Percentiles rank a stretch among this genome's conserved stretches.
These are phyloP conservation scores for Elaphomyces granulatus DNA, from an alignment of 495 filamentous ascomycete species.

Conservation along the genomic window DNA sequence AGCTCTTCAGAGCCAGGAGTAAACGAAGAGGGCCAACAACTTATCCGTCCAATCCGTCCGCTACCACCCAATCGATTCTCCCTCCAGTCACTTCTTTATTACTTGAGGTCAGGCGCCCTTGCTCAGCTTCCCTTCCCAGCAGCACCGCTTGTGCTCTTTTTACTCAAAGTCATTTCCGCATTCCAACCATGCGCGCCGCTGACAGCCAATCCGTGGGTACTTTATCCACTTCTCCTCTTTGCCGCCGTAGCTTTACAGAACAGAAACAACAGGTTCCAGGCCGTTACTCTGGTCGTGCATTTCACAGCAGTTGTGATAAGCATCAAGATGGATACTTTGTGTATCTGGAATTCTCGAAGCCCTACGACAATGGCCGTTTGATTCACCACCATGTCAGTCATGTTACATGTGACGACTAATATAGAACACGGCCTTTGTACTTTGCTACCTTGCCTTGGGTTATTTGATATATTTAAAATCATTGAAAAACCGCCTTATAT, in stretches of 20 bases:
- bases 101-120: slow-evolving; percentile 1
- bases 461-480: too few species aligned
- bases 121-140: slow-evolving; percentile 16
- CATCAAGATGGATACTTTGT: slow-evolving; percentile 21
- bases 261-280: slow-evolving; percentile 16
- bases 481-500: too few species aligned
- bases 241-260: slow-evolving; percentile 38
- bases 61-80: slow-evolving; percentile 26
- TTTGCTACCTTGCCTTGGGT: too few species aligned
- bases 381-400: neutral
- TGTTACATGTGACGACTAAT: neutral
- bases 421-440: too few species aligned
- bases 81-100: slow-evolving; percentile 13
- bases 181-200: slow-evolving; percentile 46
- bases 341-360: slow-evolving; percentile 16
- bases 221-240: slow-evolving; percentile 45
- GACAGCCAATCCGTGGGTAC: slow-evolving; percentile 41
- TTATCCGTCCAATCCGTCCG: slow-evolving; percentile 39
- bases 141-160: slow-evolving; percentile 33
- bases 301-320: slow-evolving; percentile 19
- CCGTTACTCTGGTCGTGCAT: slow-evolving; percentile 17
- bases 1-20: slow-evolving; percentile 6
- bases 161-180: slow-evolving; percentile 40
- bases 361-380: neutral
- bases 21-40: neutral